Evolutionary conservation across 805 yeast genomes (phyloP).

Genomic region (Ogataea paraovalis): DNA sequence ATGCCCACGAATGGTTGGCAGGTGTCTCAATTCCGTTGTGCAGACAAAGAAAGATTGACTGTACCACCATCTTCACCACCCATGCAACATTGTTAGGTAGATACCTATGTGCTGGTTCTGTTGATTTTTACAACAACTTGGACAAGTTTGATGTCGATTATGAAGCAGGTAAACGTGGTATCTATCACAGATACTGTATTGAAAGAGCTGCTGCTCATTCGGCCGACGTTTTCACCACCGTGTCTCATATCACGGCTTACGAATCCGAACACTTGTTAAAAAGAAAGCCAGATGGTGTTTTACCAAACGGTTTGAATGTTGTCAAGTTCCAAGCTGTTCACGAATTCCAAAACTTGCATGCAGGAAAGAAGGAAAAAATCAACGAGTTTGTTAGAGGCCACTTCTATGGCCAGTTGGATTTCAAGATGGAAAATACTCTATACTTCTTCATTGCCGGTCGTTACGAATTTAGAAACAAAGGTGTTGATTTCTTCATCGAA

Average conservation of each 20-base stretch:
- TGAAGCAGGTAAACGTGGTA: conserved; percentile 97
- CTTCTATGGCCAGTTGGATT: conserved; percentile 94
- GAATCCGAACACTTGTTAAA: conserved; percentile 91
- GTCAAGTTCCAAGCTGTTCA: conserved; percentile 96
- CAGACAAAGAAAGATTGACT: conserved; percentile 85
- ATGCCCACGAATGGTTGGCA: conserved; percentile 97
- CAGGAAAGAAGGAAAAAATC: conserved; percentile 83
- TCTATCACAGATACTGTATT: conserved; percentile 93
- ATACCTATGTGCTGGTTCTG: conserved; percentile 93
- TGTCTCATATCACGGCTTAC: conserved; percentile 94
- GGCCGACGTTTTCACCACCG: conserved; percentile 96
- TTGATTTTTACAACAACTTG: conserved; percentile 91
- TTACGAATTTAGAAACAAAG: conserved; percentile 94
- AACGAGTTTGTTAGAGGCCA: conserved; percentile 95
- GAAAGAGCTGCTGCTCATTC: conserved; percentile 96
- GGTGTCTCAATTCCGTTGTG: conserved; percentile 94
- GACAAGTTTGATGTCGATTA: conserved; percentile 89
- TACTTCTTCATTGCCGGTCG: conserved; percentile 97
- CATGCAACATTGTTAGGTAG: conserved; percentile 96
- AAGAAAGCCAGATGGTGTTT: conserved; percentile 95
- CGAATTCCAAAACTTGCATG: conserved; percentile 96
- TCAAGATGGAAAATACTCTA: conserved; percentile 87
- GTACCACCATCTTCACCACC: conserved; percentile 93
- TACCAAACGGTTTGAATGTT: conserved; percentile 95
- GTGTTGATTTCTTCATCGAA: conserved; percentile 93